phyloP scores from a whole-genome alignment of 2,329 filamentous ascomycete species.

The Anthostomella pinea region DNA sequence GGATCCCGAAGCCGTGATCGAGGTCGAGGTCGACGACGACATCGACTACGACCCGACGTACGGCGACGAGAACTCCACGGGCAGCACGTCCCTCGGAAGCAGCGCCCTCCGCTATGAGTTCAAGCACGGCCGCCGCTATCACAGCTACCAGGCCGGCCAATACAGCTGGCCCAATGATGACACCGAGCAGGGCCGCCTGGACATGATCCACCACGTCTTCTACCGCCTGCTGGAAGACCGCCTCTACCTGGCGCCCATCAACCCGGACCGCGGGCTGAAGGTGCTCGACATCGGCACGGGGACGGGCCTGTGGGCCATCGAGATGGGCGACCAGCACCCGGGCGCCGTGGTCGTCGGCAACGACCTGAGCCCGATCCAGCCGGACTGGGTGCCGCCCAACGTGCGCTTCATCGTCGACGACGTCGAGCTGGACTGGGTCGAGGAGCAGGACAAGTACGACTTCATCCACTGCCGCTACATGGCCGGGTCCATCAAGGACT shows the following conservation, averaged over 20 bases:
- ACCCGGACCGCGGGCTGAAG: slow-evolving; percentile 16
- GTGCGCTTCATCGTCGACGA: slow-evolving; percentile 43
- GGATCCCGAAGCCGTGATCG: too few relatives aligned
- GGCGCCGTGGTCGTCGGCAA: slow-evolving; percentile 18
- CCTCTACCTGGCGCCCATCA: slow-evolving; percentile 17
- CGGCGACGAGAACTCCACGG: too few relatives aligned
- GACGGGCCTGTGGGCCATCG: slow-evolving; percentile 53
- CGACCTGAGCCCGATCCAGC: slow-evolving; percentile 20
- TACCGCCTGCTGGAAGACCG: slow-evolving; percentile 7
- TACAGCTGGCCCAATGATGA: slow-evolving; percentile 39
- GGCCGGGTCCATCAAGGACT: slow-evolving; percentile 20
- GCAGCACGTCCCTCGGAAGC: too few relatives aligned
- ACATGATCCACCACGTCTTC: slow-evolving; percentile 31
- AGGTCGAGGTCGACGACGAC: too few relatives aligned
- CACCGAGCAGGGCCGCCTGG: slow-evolving; percentile 37
- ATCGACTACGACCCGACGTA: too few relatives aligned
- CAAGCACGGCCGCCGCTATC: too few relatives aligned
- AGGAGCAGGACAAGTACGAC: slow-evolving; percentile 31
- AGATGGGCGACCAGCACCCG: too few relatives aligned
- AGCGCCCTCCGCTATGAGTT: too few relatives aligned
- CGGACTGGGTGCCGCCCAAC: slow-evolving; percentile 18
- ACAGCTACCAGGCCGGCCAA: too few relatives aligned
- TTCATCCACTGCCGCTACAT: slow-evolving; percentile 22
- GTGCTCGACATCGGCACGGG: slow-evolving; percentile 35
- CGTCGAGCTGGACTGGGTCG: slow-evolving; percentile 39